A percentile compares a stretch with the other conserved stretches of the same genome.
phyloP scores from a whole-genome alignment of 495 filamentous ascomycete species.

The Penicillium paradoxum region DNA sequence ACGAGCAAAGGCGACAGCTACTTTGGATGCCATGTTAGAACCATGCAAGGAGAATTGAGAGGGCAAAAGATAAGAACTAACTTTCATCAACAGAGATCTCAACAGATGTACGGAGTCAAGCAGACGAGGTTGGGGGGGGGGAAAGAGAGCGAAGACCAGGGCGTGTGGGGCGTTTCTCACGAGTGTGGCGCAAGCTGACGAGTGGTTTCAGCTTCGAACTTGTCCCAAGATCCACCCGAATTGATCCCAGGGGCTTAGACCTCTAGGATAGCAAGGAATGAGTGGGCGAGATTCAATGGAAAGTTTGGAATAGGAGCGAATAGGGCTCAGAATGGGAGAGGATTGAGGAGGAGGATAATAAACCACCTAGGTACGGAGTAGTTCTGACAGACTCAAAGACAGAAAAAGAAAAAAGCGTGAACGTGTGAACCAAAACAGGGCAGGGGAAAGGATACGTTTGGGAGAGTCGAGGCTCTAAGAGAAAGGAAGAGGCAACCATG shows the following conservation, averaged over 20 bases:
- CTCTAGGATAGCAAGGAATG: conserved; percentile 17
- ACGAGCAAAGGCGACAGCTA: conserved; percentile 58
- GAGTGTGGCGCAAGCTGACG: conserved; percentile 51
- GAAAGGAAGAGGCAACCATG: conserved; percentile 11
- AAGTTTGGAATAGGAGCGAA: conserved; percentile 16
- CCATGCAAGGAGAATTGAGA: not conserved
- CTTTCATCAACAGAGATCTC: conserved; percentile 16
- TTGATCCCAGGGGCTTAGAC: conserved; percentile 16
- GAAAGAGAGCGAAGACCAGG: conserved; percentile 23
- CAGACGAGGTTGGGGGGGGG: conserved; percentile 9
- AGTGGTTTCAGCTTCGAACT: conserved; percentile 38
- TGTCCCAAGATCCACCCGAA: conserved; percentile 26
- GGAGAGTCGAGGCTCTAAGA: conserved; percentile 26
- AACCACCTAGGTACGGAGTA: no score
- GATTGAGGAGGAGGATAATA: not conserved
- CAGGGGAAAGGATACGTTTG: conserved; percentile 7
- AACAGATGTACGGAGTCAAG: conserved; percentile 2
- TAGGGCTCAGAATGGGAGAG: not conserved
- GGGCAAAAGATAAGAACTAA: conserved; percentile 10
- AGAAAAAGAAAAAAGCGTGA: conserved; percentile 5
- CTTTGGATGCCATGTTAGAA: conserved; percentile 61
- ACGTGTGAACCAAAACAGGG: conserved; percentile 8
- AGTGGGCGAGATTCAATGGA: conserved; percentile 16
- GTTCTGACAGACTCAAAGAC: not conserved
- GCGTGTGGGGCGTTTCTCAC: conserved; percentile 37